Evolutionary conservation across 2,329 filamentous ascomycete species (phyloP), one percentile per base, ranked within the genome.

Genomic region (Trichoderma endophyticum): DNA sequence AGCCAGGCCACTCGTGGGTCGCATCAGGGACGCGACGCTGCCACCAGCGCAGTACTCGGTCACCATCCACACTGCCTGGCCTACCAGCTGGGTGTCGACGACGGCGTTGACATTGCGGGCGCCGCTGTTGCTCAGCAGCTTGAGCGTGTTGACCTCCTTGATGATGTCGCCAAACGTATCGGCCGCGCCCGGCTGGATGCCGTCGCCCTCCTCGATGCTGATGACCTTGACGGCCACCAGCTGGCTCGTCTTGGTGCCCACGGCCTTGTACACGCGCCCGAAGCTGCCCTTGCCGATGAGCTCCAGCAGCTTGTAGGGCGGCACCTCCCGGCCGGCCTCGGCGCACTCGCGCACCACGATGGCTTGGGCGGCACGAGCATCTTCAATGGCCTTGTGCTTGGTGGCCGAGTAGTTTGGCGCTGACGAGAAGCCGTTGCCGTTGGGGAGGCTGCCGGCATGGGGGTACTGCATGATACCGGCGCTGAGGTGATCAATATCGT

Each of bases 1-100:
- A 75, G 89, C 86, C n/a, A 92, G 81, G 4, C 90, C 89, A 3
- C 87, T 86, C 2, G 88, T 91, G 26, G 90, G 89, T 78, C 87
- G 88, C 89, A 91, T 90, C 73, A 88, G 86, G 73, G 87, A 94
- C 75, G 87, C 91, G 80, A 96, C 90, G 79, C 93, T 95, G 68
- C 93, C 93, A 74, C 93, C 93, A 7, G 91, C 92, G 77, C 93
- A 95, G 80, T 94, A 94, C 81, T 95, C 92, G 73, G 92, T 94
- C 70, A 95, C 89, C 83, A 96, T 93, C 93, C 93, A 96, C 82
- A 96, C 90, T 71, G 92, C 89, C 75, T 92, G 90, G 59, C 92
- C 92, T 36, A 95, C 89, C 11, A 92, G 89, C 21, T 94, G 86
- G 4, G 92, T 92, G 74, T 94, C 93, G 76, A 94, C 89, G 61